A percentile compares a stretch with the other conserved stretches of the same genome.
Conservation (phyloP, 108 stramenopile species). For the Stephanodiscus triporus region DNA sequence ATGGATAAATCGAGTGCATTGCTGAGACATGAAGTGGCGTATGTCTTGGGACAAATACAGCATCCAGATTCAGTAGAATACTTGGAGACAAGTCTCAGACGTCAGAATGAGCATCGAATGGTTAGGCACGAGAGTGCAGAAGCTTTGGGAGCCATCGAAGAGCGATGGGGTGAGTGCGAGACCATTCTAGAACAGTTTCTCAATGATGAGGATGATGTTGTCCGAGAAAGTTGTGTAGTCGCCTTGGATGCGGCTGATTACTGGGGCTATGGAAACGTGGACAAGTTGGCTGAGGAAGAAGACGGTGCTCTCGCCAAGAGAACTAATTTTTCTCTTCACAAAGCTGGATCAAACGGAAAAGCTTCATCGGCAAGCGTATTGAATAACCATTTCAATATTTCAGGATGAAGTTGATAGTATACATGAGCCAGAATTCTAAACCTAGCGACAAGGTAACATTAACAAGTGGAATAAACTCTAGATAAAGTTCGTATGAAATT, state of each 20-base stretch:
- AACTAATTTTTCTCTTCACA: slow-evolving; percentile 40
- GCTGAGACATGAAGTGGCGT: slow-evolving; percentile 99
- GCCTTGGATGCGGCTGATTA: slow-evolving; percentile 98
- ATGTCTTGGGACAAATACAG: slow-evolving; percentile 97
- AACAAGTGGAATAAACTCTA: background rate
- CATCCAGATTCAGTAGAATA: slow-evolving; percentile 83
- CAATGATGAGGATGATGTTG: slow-evolving; percentile 76
- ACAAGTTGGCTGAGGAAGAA: background rate
- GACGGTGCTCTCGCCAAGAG: background rate
- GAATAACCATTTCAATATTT: slow-evolving; percentile 50
- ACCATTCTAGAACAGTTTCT: slow-evolving; percentile 69
- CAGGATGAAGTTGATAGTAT: slow-evolving; percentile 2
- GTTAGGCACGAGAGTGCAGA: slow-evolving; percentile 98
- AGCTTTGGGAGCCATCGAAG: slow-evolving; percentile 97
- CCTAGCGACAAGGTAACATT: background rate
- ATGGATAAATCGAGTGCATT: slow-evolving; percentile 81
- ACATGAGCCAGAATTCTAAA: background rate
- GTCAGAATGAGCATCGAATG: slow-evolving; percentile 91
- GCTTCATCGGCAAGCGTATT: slow-evolving; percentile 25
- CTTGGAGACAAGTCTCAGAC: slow-evolving; percentile 66
- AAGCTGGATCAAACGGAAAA: slow-evolving; percentile 42
- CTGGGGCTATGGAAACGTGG: slow-evolving; percentile 65
- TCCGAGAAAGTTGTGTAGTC: slow-evolving; percentile 91
- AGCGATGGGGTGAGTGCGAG: slow-evolving; percentile 83
- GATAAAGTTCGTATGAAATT: background rate